Conservation (phyloP, 768 basidiomycete species). For the Plicaturopsis crispa region DNA sequence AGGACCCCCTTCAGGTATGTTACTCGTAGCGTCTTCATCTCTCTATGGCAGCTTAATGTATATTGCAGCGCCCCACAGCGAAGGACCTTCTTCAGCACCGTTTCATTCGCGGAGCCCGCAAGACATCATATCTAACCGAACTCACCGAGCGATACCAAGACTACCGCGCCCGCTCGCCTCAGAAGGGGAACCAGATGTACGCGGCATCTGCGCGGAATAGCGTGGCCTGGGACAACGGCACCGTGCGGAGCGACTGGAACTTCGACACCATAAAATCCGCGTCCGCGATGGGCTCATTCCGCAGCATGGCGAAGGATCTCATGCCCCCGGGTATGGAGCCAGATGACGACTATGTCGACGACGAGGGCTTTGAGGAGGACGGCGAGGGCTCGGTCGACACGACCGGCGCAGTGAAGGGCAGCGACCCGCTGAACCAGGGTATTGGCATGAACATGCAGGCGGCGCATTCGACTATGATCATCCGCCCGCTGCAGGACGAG, state of each 20-base stretch:
- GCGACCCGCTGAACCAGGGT: slow-evolving; percentile 37
- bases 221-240: slow-evolving; percentile 66
- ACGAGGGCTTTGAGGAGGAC: slow-evolving; percentile 37
- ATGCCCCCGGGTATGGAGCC: slow-evolving; percentile 48
- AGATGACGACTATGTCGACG: slow-evolving; percentile 40
- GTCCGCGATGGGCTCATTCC: slow-evolving; percentile 71
- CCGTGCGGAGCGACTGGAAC: slow-evolving; percentile 90
- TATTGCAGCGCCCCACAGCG: slow-evolving; percentile 73
- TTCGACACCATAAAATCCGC: slow-evolving; percentile 76
- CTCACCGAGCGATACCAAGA: slow-evolving; percentile 86
- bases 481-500: slow-evolving; percentile 34
- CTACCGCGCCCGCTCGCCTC: slow-evolving; percentile 54
- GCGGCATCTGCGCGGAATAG: slow-evolving; percentile 53
- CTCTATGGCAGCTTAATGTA: slow-evolving; percentile 5
- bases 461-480: slow-evolving; percentile 66
- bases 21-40: not conserved
- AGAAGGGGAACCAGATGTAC: slow-evolving; percentile 45
- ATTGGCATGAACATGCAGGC: slow-evolving; percentile 48
- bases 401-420: slow-evolving; percentile 56
- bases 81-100: slow-evolving; percentile 90
- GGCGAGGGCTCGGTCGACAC: slow-evolving; percentile 52
- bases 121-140: slow-evolving; percentile 78
- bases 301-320: slow-evolving; percentile 64
- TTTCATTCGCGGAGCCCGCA: slow-evolving; percentile 81
- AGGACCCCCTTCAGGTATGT: slow-evolving; percentile 76